These are phyloP conservation scores for Climacium dendroides DNA, from an alignment of 225 moss, liverwort and hornwort genomes.

Conservation along the genomic window DNA sequence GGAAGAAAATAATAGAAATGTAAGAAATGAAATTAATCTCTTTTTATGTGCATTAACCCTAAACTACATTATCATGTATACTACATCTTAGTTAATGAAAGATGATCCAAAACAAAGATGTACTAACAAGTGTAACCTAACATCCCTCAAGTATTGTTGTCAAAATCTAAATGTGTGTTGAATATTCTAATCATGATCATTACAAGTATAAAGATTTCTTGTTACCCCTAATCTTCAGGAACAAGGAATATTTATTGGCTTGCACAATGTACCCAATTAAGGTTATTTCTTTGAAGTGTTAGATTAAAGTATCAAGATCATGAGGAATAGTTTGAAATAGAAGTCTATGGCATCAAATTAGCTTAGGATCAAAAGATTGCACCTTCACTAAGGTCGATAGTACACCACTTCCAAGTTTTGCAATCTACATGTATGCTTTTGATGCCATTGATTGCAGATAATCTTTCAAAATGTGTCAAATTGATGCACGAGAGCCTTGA, in stretches of 20 bases:
- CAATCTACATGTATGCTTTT: background rate
- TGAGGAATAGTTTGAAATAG: background rate
- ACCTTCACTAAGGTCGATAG: background rate
- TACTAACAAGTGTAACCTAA: no score
- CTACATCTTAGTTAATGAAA: background rate
- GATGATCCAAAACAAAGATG: background rate
- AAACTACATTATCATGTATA: no score
- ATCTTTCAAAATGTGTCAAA: background rate
- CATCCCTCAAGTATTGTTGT: background rate
- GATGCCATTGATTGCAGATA: background rate
- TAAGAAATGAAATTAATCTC: background rate
- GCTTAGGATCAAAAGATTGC: background rate
- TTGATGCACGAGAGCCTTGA: background rate
- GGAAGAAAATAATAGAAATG: background rate
- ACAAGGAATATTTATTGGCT: background rate
- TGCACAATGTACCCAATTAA: background rate
- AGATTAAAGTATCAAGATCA: background rate
- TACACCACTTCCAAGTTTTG: background rate
- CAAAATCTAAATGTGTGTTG: no score
- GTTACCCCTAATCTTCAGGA: no score
- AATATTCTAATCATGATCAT: background rate
- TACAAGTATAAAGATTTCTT: background rate
- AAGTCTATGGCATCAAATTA: background rate
- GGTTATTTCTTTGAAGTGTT: background rate
- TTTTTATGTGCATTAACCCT: background rate